Evolutionary conservation across 257 asterid species (phyloP).

Genomic region (Scutellaria baicalensis): DNA sequence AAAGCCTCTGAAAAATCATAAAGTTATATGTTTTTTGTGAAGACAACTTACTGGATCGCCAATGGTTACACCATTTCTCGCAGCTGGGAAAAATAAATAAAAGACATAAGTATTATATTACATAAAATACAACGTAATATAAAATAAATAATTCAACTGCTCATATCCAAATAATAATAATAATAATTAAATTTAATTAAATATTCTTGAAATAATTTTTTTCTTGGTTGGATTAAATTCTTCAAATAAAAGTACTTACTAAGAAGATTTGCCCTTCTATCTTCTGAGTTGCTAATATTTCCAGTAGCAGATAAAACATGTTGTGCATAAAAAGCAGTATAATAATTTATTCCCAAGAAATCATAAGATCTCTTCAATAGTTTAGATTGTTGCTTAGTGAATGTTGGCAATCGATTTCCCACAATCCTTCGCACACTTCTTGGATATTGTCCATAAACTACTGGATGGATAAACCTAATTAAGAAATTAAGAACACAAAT

Average conservation of each 20-base stretch:
- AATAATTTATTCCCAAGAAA: constrained; percentile 46
- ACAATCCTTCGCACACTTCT: constrained; percentile 23
- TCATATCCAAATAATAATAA: too few relatives aligned
- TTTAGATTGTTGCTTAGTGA: constrained; percentile 18
- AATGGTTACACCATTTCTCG: background rate
- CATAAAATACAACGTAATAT: too few relatives aligned
- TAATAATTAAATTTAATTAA: too few relatives aligned
- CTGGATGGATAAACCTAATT: constrained; percentile 38
- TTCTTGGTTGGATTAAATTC: too few relatives aligned
- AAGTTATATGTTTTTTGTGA: background rate
- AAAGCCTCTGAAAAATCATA: background rate
- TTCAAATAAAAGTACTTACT: too few relatives aligned
- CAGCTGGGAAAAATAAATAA: background rate
- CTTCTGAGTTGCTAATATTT: too few relatives aligned
- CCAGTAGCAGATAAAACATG: too few relatives aligned
- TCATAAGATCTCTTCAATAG: constrained; percentile 40
- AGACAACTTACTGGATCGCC: background rate
- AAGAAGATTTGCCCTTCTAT: too few relatives aligned
- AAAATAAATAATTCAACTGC: too few relatives aligned
- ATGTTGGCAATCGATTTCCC: constrained; percentile 32
- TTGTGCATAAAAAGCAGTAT: constrained; percentile 21
- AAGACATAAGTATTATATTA: too few relatives aligned
- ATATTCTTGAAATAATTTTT: too few relatives aligned
- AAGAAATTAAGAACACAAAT: too few relatives aligned
- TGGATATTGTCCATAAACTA: constrained; percentile 48